Evolutionary conservation across 108 stramenopile species (phyloP).

Genomic region (Discostella stelligeroides): DNA sequence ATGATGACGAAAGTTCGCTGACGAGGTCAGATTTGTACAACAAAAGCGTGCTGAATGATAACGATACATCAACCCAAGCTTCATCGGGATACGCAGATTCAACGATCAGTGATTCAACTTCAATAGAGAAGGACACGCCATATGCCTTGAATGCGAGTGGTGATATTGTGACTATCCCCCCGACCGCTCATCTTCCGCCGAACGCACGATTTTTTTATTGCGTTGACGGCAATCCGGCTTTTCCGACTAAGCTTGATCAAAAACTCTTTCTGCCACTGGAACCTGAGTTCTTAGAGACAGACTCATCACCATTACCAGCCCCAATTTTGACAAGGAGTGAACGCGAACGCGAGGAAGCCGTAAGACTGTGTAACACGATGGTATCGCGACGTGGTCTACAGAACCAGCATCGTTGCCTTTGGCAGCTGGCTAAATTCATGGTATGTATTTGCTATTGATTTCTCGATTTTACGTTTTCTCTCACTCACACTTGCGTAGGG

Average conservation of each 20-base stretch:
- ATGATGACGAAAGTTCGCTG: conserved; percentile 34
- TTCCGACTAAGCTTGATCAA: conserved; percentile 69
- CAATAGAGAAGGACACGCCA: conserved; percentile 34
- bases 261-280: conserved; percentile 68
- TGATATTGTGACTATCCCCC: conserved; percentile 77
- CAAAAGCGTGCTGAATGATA: conserved; percentile 42
- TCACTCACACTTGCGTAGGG: conserved; percentile 36
- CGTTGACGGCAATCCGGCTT: conserved; percentile 83
- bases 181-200: conserved; percentile 47
- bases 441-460: conserved; percentile 20
- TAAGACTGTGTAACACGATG: conserved; percentile 60
- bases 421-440: conserved; percentile 89
- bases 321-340: conserved; percentile 79
- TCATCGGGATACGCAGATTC: conserved; percentile 39
- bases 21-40: conserved; percentile 31
- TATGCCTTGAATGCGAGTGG: conserved; percentile 62
- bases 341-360: conserved; percentile 75
- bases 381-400: conserved; percentile 71
- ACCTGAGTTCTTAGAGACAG: conserved; percentile 67
- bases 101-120: conserved; percentile 27
- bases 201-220: conserved; percentile 67
- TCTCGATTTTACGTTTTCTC: not conserved
- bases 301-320: conserved; percentile 53
- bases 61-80: conserved; percentile 44
- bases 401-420: conserved; percentile 76